Base-by-base conservation (phyloP, 495 filamentous ascomycete genomes). In the Viridothelium virens region DNA sequence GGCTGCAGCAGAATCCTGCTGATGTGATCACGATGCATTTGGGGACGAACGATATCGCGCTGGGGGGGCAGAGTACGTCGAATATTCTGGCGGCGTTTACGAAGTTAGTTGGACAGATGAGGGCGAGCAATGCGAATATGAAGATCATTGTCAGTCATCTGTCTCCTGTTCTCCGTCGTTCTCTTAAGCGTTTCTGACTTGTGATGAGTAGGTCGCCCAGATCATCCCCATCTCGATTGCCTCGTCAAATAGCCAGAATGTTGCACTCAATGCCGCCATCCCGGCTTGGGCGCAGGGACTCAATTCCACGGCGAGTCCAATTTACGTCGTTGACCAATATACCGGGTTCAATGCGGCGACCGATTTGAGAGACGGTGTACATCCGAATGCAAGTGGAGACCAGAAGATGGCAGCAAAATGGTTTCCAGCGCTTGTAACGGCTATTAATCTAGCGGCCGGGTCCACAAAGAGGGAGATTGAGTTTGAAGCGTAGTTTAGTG, bases 11-110 rank as follows among this genome's bases (percentile, higher is more conserved):
- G 63, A 82, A 80, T 68, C 79, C 78, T 0, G 78, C 79, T 7
- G 79, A 82, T 59, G 76, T 82, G 31, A 78, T 82, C 66, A 82
- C 77, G 14, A 80, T 82, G 79, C 80, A 82, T 62, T 73, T 83
- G 14, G 81, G 81, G 44, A 83, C 81, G 16, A 82, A 82, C 67
- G 81, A 83, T 70, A 80, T 82, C 44, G 76, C 25, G 25, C 25
- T 79, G 66, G 73, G 78, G 70, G 79, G 73, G 70, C 77, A 79
- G 73, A 70, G 70, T 3, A 67, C 72, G 3, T 64, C 66, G 25
- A 77, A 81, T 33, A 81, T 82, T 69, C 75, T 81, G 39, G 70
- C 73, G 7, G 80, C 81, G 3, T 82, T 80, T 66, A 78, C 73
- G 25, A 82, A 74, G 56, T 68, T 83, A 5, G 72, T 83, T 0